A percentile compares a stretch with the other conserved stretches of the same genome.
These are phyloP conservation scores for Metroxylon sagu DNA, from an alignment of 176 grass and related monocot genomes.

Conservation along the genomic window DNA sequence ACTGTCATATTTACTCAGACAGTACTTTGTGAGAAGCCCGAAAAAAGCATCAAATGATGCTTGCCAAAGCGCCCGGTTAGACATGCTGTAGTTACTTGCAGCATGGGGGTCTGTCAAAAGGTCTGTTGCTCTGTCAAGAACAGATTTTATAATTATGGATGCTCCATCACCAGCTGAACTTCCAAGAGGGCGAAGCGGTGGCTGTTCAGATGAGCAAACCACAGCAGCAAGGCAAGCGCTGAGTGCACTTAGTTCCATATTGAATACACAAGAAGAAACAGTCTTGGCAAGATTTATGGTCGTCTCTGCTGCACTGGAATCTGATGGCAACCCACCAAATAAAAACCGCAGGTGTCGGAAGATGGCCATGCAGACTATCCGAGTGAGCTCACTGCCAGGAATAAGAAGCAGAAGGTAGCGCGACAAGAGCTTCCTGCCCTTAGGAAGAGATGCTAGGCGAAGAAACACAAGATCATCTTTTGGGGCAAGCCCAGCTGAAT, in stretches of 20 bases:
- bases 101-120: conserved; percentile 66
- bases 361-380: conserved; percentile 93
- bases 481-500: conserved; percentile 56
- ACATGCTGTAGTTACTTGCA: conserved; percentile 42
- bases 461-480: conserved; percentile 95
- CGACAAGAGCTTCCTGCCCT: conserved; percentile 74
- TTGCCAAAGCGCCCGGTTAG: conserved; percentile 90
- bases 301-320: conserved; percentile 68
- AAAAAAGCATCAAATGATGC: conserved; percentile 98
- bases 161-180: conserved; percentile 88
- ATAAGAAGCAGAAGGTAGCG: conserved; percentile 68
- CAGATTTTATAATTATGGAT: conserved; percentile 70
- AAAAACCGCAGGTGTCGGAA: conserved; percentile 88
- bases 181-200: conserved; percentile 82
- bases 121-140: conserved; percentile 83
- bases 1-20: conserved; percentile 86
- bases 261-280: conserved; percentile 52
- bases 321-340: conserved; percentile 81
- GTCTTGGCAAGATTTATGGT: conserved; percentile 54
- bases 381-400: conserved; percentile 70
- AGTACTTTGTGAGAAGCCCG: conserved; percentile 86
- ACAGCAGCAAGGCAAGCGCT: conserved; percentile 96
- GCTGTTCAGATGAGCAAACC: conserved; percentile 96
- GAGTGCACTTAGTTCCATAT: conserved; percentile 82
- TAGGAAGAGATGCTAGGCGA: conserved; percentile 79